Evolutionary conservation across 345 rosid genomes (phyloP).

Genomic region (Capsella bursapastoris): DNA sequence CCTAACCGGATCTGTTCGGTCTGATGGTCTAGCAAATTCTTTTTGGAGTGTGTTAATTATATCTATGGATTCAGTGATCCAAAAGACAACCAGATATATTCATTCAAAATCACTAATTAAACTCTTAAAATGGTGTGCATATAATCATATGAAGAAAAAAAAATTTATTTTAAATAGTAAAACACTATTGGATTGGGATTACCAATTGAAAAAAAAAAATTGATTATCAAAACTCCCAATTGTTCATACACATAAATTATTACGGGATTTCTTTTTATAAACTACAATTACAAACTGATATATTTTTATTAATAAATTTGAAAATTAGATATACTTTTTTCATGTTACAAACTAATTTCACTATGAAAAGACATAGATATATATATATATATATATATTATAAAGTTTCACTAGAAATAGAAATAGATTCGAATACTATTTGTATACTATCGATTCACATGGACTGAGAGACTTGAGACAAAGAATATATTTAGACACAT

Average conservation of each 20-base stretch:
- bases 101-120: background rate
- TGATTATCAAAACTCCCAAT: too few species aligned
- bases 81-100: background rate
- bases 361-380: background rate
- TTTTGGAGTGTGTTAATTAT: constrained; percentile 1
- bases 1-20: background rate
- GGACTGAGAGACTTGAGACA: constrained; percentile 19
- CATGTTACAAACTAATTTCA: background rate
- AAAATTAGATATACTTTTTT: background rate
- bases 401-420: constrained; percentile 4
- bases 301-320: background rate
- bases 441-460: constrained; percentile 23
- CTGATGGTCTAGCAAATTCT: constrained; percentile 14
- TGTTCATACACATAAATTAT: too few species aligned
- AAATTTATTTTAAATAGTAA: background rate
- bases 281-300: background rate
- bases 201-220: background rate
- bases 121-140: background rate
- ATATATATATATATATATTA: too few species aligned
- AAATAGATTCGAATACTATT: constrained; percentile 19
- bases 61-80: background rate
- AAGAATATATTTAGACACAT: constrained; percentile 36
- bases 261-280: background rate
- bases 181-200: background rate
- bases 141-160: background rate